Evolutionary conservation across 148 eudicot genomes (phyloP), one percentile per base, ranked within the genome.

Genomic region (Fagopyrum homotropicum): DNA sequence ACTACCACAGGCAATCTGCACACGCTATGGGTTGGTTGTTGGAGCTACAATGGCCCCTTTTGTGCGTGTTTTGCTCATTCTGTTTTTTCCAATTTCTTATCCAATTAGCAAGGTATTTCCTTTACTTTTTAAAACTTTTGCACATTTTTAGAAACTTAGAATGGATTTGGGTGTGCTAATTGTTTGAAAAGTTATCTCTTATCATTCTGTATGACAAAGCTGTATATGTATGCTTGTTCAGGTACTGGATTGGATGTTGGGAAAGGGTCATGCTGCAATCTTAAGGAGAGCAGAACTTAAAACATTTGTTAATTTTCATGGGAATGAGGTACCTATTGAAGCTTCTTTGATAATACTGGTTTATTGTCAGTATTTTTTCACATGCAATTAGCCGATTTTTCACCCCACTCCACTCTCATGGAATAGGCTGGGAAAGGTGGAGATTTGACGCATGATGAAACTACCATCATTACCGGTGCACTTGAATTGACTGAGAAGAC

Each of bases 161-260:
- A 64, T 40, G 70, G 6, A 35, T 64, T 45, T 64, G 46, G 40
- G 14, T 64, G 47, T 40, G 7, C 70, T 14, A 6, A 12, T 35
- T 64, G 17, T 15, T 64, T 35, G 14, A 35, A 35, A 64, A 64
- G 11, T 35, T 8, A 35, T 64, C 44, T 44, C 12, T 12, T 30
- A 72, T 45, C 26, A 52, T 35, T 40, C 69, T 9, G 7, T 74
- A n/a, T 57, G 17, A 26, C 69, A 7, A 22, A 76, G 17, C n/a
- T 7, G 45, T 77, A 46, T 16, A 44, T 56, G 14, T 55, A 56
- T 56, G 46, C 55, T 68, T 59, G 70, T 64, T 64, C 80, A 95
- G 99, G 89, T 95, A 77, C 82, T 95, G 72, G 99, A 95, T 78
- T 95, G 97, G 96, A 84, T 95, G 92, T 79, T 94, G 88, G 97